A percentile compares a stretch with the other conserved stretches of the same genome.
These are phyloP conservation scores for Colletotrichum phormii DNA, from an alignment of 2,329 filamentous ascomycete species.

Conservation along the genomic window DNA sequence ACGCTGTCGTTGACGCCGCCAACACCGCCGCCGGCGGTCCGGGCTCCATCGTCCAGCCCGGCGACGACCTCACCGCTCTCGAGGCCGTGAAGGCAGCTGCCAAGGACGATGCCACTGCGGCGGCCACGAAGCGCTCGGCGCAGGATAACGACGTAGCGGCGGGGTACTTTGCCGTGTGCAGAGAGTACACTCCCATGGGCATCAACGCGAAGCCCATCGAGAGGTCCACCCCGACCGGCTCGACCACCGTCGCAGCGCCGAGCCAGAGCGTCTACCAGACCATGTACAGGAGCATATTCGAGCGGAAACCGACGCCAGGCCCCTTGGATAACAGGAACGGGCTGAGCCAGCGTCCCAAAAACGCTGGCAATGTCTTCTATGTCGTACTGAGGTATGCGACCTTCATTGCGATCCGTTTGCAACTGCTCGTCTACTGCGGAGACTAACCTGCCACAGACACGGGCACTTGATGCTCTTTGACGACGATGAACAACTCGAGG, in stretches of 20 bases:
- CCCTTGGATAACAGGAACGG: constrained; percentile 61
- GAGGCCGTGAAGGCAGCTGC: constrained; percentile 67
- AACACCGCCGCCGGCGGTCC: constrained; percentile 45
- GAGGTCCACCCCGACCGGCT: constrained; percentile 82
- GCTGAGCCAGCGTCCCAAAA: constrained; percentile 67
- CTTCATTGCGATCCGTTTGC: neutral
- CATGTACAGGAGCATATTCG: constrained; percentile 97
- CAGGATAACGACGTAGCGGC: constrained; percentile 83
- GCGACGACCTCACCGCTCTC: constrained; percentile 74
- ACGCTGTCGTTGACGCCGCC: constrained; percentile 47
- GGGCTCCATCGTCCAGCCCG: constrained; percentile 61
- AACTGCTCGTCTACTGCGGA: neutral
- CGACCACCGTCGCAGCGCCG: constrained; percentile 78
- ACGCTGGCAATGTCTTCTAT: constrained; percentile 90
- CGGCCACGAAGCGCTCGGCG: constrained; percentile 57
- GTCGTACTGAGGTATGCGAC: constrained; percentile 81
- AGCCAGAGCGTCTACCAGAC: constrained; percentile 97
- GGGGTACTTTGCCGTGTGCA: constrained; percentile 94
- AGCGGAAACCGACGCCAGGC: constrained; percentile 71
- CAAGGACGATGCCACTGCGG: constrained; percentile 63
- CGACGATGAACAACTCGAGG: constrained; percentile 93
- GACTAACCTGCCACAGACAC: constrained; percentile 68
- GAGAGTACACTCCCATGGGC: constrained; percentile 91
- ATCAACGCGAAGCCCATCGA: constrained; percentile 94
- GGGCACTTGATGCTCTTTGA: constrained; percentile 98